phyloP scores from a whole-genome alignment of 352 stramenopile genomes.

The Phytophthora hibernalis region DNA sequence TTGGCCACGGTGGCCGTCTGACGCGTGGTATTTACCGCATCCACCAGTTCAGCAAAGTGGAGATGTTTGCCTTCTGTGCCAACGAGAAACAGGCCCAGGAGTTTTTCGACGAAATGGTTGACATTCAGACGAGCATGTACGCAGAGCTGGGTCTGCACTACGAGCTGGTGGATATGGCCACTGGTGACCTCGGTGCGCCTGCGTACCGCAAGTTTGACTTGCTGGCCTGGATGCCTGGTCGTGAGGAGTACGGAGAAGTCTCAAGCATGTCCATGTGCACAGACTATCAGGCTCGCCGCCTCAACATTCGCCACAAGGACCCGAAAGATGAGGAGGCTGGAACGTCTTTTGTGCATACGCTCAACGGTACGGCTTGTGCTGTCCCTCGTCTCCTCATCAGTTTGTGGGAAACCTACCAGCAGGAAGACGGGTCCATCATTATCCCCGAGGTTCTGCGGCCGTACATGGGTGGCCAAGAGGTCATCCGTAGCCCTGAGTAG shows the following conservation, averaged over 20 bases:
- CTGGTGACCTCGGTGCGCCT: conserved; percentile 77
- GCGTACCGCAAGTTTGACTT: conserved; percentile 91
- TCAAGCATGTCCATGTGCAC: conserved; percentile 91
- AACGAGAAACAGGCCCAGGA: conserved; percentile 67
- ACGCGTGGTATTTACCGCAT: conserved; percentile 88
- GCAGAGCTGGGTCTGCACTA: conserved; percentile 80
- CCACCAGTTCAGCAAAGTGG: conserved; percentile 92
- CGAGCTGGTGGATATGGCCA: conserved; percentile 88
- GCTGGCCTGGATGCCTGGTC: conserved; percentile 88
- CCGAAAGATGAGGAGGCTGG: conserved; percentile 49
- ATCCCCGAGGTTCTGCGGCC: conserved; percentile 81
- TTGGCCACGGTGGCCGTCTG: conserved; percentile 75
- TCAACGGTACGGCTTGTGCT: conserved; percentile 89
- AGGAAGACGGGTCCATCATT: conserved; percentile 77
- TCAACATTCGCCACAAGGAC: conserved; percentile 88
- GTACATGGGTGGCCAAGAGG: conserved; percentile 81
- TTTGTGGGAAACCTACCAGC: conserved; percentile 87
- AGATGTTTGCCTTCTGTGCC: conserved; percentile 89
- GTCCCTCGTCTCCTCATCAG: conserved; percentile 86
- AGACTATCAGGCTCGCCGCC: conserved; percentile 86
- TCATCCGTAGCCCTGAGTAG: conserved; percentile 50
- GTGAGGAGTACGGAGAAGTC: conserved; percentile 81
- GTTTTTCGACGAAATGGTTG: conserved; percentile 85
- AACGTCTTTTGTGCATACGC: conserved; percentile 86
- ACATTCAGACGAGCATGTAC: conserved; percentile 82